A percentile compares a stretch with the other conserved stretches of the same genome.
These are phyloP conservation scores for Lentinula boryana DNA, from an alignment of 768 basidiomycete species.

Conservation along the genomic window DNA sequence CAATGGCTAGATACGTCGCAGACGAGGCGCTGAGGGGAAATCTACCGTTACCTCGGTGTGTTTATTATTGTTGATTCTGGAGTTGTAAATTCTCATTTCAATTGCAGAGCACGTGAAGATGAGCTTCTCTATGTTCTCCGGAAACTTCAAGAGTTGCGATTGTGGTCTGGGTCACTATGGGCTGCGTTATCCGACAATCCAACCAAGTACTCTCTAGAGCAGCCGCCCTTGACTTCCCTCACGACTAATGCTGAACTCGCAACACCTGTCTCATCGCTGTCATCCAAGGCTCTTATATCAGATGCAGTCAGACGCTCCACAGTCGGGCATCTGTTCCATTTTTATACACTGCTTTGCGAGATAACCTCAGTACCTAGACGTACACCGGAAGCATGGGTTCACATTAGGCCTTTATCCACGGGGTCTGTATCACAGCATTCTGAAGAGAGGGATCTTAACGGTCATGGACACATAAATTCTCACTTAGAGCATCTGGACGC, in stretches of 20 bases:
- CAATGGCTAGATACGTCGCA: constrained; percentile 70
- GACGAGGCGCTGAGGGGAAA: constrained; percentile 83
- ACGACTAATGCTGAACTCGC: neutral
- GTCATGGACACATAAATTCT: constrained; percentile 14
- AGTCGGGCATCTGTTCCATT: constrained; percentile 83
- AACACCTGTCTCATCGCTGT: neutral
- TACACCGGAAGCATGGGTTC: constrained; percentile 64
- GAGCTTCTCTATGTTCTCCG: constrained; percentile 81
- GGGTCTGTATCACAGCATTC: neutral
- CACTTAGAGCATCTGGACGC: constrained; percentile 52
- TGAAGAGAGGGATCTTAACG: constrained; percentile 8
- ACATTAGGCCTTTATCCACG: neutral
- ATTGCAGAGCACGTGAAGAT: constrained; percentile 77
- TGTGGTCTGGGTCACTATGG: constrained; percentile 76
- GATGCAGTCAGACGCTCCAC: constrained; percentile 72
- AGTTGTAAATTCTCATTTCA: neutral
- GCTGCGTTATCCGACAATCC: constrained; percentile 68
- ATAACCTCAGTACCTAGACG: constrained; percentile 68
- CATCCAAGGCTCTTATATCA: constrained; percentile 50
- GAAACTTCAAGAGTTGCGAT: constrained; percentile 63
- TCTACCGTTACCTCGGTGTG: constrained; percentile 82
- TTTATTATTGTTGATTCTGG: neutral
- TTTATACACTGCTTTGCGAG: constrained; percentile 75
- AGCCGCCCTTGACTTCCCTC: constrained; percentile 31
- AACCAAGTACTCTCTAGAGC: constrained; percentile 42